phyloP scores from a whole-genome alignment of 2,329 filamentous ascomycete genomes.

The Stromatinia cepivora region DNA sequence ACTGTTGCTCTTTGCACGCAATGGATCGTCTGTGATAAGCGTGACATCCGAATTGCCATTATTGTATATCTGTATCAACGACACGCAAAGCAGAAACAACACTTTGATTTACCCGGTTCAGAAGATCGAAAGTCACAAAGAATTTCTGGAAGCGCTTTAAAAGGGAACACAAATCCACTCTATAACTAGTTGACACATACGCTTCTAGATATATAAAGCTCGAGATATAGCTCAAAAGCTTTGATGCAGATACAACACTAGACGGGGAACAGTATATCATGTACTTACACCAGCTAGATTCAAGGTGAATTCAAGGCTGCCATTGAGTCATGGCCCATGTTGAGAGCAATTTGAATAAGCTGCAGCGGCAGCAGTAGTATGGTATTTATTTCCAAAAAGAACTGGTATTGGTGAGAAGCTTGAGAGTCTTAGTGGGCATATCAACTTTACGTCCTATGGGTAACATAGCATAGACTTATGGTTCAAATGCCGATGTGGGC shows the following conservation, averaged over 20 bases:
- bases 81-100: not conserved
- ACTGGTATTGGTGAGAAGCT: not conserved
- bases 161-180: not conserved
- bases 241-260: not conserved
- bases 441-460: not conserved
- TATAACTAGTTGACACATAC: not conserved
- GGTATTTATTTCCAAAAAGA: not conserved
- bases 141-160: not conserved
- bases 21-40: no score
- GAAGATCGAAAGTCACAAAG: not conserved
- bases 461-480: not conserved
- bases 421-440: not conserved
- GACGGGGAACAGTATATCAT: not conserved
- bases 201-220: not conserved
- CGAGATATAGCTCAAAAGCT: not conserved
- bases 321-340: rapidly evolving
- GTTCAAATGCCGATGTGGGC: not conserved
- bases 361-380: not conserved
- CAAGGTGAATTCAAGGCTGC: not conserved
- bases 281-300: not conserved
- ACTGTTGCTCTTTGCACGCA: not conserved
- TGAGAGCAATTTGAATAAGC: not conserved
- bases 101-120: rapidly evolving
- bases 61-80: not conserved
- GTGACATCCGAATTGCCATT: not conserved